Evolutionary conservation across 768 basidiomycete genomes (phyloP).

Genomic region (Obba rivulosa): DNA sequence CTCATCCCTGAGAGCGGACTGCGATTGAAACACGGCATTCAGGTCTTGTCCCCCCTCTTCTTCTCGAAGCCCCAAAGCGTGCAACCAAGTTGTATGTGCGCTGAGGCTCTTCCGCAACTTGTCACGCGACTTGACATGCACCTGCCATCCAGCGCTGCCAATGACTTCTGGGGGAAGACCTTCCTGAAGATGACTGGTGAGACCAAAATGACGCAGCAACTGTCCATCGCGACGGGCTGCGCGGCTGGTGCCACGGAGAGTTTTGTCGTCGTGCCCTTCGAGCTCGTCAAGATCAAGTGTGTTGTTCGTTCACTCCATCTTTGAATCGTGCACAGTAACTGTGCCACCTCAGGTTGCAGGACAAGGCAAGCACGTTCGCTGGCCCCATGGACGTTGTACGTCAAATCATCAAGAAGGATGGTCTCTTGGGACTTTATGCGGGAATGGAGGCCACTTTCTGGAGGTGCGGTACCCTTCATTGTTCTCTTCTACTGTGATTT

Average conservation of each 20-base stretch:
- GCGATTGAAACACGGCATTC: background rate
- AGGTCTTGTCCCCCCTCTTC: conserved; percentile 92
- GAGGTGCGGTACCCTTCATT: conserved; percentile 47
- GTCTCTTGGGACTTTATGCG: conserved; percentile 75
- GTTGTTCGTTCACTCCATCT: conserved; percentile 3
- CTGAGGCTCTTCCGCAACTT: too few species aligned
- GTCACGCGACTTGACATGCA: background rate
- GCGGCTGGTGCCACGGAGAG: conserved; percentile 95
- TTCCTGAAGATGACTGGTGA: conserved; percentile 60
- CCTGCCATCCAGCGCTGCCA: conserved; percentile 54
- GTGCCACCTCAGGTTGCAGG: conserved; percentile 61
- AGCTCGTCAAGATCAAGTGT: conserved; percentile 86
- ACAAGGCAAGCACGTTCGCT: conserved; percentile 84
- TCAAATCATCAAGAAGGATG: conserved; percentile 71
- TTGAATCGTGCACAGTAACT: background rate
- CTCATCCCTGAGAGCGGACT: background rate
- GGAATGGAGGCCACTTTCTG: conserved; percentile 99
- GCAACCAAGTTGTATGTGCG: conserved; percentile 84
- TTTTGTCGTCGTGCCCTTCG: conserved; percentile 94
- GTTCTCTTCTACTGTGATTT: too few species aligned
- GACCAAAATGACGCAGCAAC: conserved; percentile 77
- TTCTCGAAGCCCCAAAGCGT: conserved; percentile 96
- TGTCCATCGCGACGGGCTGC: conserved; percentile 91
- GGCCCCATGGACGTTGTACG: conserved; percentile 91
- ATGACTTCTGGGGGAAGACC: conserved; percentile 95